Evolutionary conservation across 495 filamentous ascomycete species (phyloP), one percentile per base, ranked within the genome.

Genomic region (Pyrenopolyporus hunteri): DNA sequence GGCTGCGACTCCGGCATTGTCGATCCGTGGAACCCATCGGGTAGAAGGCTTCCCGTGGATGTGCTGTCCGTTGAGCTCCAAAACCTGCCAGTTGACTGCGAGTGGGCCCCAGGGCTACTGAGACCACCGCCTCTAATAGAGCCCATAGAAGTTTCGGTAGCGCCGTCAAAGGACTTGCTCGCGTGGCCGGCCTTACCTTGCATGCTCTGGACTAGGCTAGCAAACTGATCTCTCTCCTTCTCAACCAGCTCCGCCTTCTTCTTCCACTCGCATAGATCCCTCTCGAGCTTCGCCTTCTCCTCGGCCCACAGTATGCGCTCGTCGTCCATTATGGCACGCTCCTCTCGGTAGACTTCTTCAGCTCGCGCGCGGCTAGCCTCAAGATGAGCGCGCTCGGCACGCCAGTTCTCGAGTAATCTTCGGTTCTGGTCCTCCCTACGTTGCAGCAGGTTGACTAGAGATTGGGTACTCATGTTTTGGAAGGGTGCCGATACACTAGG

Each of bases 321-420:
- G 19, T 73, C 71, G 26, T 79, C 74, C 73, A 80, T 78, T 23
- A 79, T 54, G 4, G 65, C 69, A 0, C 77, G 74, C 53, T 80
- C 77, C 43, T 78, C 76, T 50, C 72, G 73, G 57, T 78, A 78
- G 11, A 79, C 69, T 55, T 76, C 75, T 46, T 80, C 78, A 5
- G 73, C 76, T 28, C 76, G 70, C 33, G 73, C 69, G 5, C 78
- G 72, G 50, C 72, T 77, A 5, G 76, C 77, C 52, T 79, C 77
- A 32, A 79, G 55, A 40, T 75, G 70, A 14, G 73, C 74, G 14
- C 78, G 75, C 66, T 80, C 78, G 7, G 71, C 70, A 58, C 74
- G 75, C 77, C 76, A 79, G n/a, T 69, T 71, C 42, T 79, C 77
- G 16, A 69, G 46, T 33, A 79, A 68, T 29, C 67, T 67, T 10